Evolutionary conservation across 768 basidiomycete species (phyloP), one percentile per base, ranked within the genome.

Genomic region (Suillus tomentosus): DNA sequence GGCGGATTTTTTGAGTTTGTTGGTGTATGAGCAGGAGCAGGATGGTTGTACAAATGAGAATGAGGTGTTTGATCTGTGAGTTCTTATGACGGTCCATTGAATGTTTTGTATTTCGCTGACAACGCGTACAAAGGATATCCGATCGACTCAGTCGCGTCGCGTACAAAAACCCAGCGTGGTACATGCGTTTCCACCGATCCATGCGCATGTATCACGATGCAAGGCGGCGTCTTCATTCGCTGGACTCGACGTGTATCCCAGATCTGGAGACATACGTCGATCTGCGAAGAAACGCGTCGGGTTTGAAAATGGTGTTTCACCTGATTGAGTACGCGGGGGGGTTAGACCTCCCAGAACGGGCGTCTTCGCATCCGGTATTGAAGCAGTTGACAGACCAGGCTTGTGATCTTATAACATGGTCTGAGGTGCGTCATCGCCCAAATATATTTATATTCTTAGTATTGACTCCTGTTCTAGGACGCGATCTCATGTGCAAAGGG

Each of bases 301-400:
- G 87, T 6, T 70, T 81, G 15, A 72, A 75, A 47, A 76, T 89
- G 72, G 71, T 84, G 9, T 77, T 89, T 56, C 80, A 81, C 65
- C 74, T 89, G 64, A 76, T 87, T 42, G 81, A 87, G 65, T 77
- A 85, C 62, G 77, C 82, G 0, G 83, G 82, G 51, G 82, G 83
- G n/a, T 70, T 84, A 34, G 62, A 66, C 24, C 57, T 83, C 1
- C 77, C 81, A 0, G 76, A 79, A 13, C 65, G 70, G 22, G 68
- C 71, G 3, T 65, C 68, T 22, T 70, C 71, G 14, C 66, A 71
- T 17, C 68, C 73, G 10, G 61, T 68, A n/a, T 63, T 84, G 15
- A 63, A 60, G 27, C 70, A 71, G 15, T 67, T 87, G 10, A 78
- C 75, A 43, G 70, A 76, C 36, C 69, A 77, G 56, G 83, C 83